Base-by-base conservation (phyloP, 2,329 filamentous ascomycete genomes). In the Talaromyces amestolkiae region DNA sequence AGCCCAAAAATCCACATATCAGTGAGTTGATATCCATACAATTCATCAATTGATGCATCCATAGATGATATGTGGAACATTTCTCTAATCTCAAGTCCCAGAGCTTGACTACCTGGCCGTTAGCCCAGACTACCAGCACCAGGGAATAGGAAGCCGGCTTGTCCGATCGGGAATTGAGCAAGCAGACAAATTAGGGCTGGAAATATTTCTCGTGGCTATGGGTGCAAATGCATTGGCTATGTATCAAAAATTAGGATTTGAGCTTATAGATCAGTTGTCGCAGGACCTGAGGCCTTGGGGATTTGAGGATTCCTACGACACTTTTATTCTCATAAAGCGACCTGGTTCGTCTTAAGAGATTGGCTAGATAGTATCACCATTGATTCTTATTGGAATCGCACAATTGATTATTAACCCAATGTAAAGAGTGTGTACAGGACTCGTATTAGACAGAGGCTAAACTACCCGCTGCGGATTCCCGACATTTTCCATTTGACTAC, bases 201-300 rank as follows among this genome's bases (percentile, higher is more conserved):
- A 47, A 24, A 47, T 47, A 13, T 47, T 47, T 9, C 43, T 47
- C 11, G 43, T 47, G 43, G 43, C 43, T 47, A 47, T 47, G 43
- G 43, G 43, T 19, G 10, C 43, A 47, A 47, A 47, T 3, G 43
- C 43, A 4, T 24, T 47, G 43, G 10, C 43, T 47, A 22, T 47
- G 43, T 47, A 47, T 47, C 43, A 1, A 11, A 47, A 47, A 47
- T 13, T 37, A 19, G 53, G 53, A 37, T 56, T 56, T 19, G 31
- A 56, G 24, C 53, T 56, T 19, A 39, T 37, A 35, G 53, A 56
- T 35, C 27, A 37, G 33, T 15, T 35, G 37, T 56, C 53, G 7
- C 53, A 56, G 35, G 53, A 37, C n/a, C n/a, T 56, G 53, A 56
- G 53, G 33, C 53, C 53, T 22, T 56, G 53, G 53, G 53, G 53